phyloP scores from a whole-genome alignment of 1,284 basidiomycete species.

The Heterobasidion parviporum region DNA sequence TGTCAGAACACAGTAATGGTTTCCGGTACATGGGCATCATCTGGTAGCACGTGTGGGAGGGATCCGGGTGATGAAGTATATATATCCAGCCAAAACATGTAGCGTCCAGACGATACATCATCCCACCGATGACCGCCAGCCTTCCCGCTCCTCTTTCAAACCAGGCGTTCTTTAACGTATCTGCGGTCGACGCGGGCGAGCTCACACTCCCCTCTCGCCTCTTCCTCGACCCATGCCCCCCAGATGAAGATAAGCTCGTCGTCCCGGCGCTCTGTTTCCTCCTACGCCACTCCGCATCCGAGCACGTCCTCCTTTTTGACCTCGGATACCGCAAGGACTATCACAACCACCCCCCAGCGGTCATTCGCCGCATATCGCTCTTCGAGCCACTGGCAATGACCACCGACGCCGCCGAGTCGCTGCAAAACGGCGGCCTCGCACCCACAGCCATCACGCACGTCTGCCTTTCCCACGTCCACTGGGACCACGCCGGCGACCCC shows the following conservation, averaged over 20 bases:
- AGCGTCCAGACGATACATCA: too few relatives aligned
- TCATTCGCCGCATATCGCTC: conserved; percentile 20
- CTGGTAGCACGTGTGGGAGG: too few relatives aligned
- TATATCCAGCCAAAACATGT: too few relatives aligned
- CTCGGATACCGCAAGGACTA: conserved; percentile 42
- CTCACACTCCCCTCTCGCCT: neutral
- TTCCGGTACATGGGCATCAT: too few relatives aligned
- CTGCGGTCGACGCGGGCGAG: conserved; percentile 1
- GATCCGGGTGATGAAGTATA: too few relatives aligned
- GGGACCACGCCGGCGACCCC: conserved; percentile 36
- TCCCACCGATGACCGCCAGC: conserved; percentile 1
- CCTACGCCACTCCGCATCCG: conserved; percentile 33
- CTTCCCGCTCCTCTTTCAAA: neutral
- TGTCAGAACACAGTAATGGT: too few relatives aligned
- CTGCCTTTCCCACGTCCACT: conserved; percentile 43
- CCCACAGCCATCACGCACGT: conserved; percentile 35
- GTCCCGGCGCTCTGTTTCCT: conserved; percentile 42
- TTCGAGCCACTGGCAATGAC: conserved; percentile 23
- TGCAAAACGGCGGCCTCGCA: conserved; percentile 36
- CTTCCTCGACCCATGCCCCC: neutral
- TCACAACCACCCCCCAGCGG: conserved; percentile 28
- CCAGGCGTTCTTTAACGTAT: conserved; percentile 1
- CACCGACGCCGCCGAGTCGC: conserved; percentile 39
- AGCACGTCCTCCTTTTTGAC: conserved; percentile 40
- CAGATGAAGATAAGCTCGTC: conserved; percentile 7